Conservation (phyloP, 139 green algal species). For the Micractinium conductrix region DNA sequence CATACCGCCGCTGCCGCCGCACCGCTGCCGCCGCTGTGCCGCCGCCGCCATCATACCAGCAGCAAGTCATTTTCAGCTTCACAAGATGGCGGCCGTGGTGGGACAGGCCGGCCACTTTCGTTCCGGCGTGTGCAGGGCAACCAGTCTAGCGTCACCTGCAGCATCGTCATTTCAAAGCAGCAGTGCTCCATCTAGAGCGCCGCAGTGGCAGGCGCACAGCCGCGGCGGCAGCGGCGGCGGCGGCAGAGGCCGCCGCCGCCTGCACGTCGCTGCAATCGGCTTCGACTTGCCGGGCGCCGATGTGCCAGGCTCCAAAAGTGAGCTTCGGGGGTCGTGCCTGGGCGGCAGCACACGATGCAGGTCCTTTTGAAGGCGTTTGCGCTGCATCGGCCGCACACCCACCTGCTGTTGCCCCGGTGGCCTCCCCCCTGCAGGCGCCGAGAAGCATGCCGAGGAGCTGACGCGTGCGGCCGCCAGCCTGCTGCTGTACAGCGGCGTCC, state of each 20-base stretch:
- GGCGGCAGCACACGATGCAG: not conserved
- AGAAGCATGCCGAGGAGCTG: conserved; percentile 40
- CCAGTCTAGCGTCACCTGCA: too few relatives aligned
- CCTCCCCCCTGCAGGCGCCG: conserved; percentile 1
- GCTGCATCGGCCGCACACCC: not conserved
- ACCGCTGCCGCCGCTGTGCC: too few relatives aligned
- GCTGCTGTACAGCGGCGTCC: conserved; percentile 24
- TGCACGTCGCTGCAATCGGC: conserved; percentile 12
- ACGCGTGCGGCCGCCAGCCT: conserved; percentile 16
- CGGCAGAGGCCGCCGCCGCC: not conserved
- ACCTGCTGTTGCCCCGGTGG: not conserved
- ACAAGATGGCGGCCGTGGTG: too few relatives aligned
- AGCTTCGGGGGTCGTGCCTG: not conserved
- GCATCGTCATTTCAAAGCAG: too few relatives aligned
- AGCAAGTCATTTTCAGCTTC: too few relatives aligned
- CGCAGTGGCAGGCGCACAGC: not conserved
- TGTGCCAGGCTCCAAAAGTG: not conserved
- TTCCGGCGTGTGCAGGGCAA: too few relatives aligned
- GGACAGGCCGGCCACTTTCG: too few relatives aligned
- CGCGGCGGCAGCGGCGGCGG: not conserved
- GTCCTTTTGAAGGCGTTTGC: not conserved
- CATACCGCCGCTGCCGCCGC: too few relatives aligned
- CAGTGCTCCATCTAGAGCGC: too few relatives aligned
- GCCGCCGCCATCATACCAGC: too few relatives aligned
- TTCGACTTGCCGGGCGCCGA: conserved; percentile 37